Evolutionary conservation across 2,329 filamentous ascomycete genomes (phyloP), one percentile per base, ranked within the genome.

Genomic region (Microsporum ferrugineum): DNA sequence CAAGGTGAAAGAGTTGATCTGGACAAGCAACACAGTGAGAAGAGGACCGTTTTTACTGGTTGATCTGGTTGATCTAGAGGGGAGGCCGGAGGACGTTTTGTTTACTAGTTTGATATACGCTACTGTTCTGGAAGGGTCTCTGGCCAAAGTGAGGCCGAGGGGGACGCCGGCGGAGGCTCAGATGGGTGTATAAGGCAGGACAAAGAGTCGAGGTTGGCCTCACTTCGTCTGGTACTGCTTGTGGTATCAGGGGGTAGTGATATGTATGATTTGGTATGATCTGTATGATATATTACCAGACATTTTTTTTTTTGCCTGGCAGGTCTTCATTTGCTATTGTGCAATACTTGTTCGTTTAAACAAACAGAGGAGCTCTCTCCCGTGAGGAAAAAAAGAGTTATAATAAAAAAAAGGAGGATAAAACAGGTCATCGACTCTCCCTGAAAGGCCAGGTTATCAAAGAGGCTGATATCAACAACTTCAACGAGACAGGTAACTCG

Each of bases 341-440:
- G 47, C 27, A 31, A 12, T 31, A 51, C 7, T 31, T 51, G 17
- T 27, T 51, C 17, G 8, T 27, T 51, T 23, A 29, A 51, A 51
- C 47, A 51, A 51, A 51, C 17, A 51, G 23, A 31, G 14, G 17
- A 23, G 17, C 47, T 51, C 47, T 23, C 27, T 12, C 47, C 14
- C 14, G 43, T 7, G 23, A 27, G 43, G 14, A 47, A 23, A 47
- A 27, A 27, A 47, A 12, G 43, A 23, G 43, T 1, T 23, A 23
- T 23, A 23, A 23, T 23, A 23, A 23, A 23, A 23, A 43, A 5
- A 5, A 36, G 10, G 34, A 5, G 34, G 5, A 36, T 5, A 43
- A 43, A 17, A 14, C 39, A 43, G n/a, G n/a, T 14, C 39, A 59
- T 67, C 10, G 66, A 64, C 57, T 65, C 66, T 71, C 72, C 74